phyloP scores from a whole-genome alignment of 2,329 filamentous ascomycete species.

The Epichloe brachyelytri region DNA sequence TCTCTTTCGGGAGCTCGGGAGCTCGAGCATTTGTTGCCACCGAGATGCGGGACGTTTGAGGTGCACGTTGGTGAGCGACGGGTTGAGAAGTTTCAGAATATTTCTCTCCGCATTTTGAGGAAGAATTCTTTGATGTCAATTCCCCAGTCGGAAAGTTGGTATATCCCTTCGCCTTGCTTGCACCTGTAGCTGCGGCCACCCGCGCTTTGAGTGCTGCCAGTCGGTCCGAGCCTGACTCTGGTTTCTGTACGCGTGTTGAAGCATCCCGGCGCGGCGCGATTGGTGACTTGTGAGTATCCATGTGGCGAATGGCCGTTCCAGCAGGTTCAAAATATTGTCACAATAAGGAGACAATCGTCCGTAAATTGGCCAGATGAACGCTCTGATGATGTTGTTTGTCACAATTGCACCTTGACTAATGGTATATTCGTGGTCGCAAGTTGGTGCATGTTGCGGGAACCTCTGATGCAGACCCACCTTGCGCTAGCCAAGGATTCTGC shows the following conservation, averaged over 20 bases:
- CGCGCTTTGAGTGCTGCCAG: conserved; percentile 69
- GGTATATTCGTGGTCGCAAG: neutral
- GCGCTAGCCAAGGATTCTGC: conserved; percentile 24
- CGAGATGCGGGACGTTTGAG: conserved; percentile 2
- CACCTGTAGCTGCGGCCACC: conserved; percentile 60
- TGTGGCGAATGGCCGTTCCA: neutral
- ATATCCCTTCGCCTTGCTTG: conserved; percentile 48
- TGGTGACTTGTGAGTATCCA: conserved; percentile 39
- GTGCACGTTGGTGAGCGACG: neutral
- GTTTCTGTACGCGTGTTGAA: conserved; percentile 40
- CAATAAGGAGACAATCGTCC: neutral
- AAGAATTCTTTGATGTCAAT: conserved; percentile 33
- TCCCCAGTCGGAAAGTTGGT: conserved; percentile 61
- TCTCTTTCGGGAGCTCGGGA: conserved; percentile 2
- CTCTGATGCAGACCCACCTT: neutral
- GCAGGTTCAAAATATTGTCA: too few species aligned
- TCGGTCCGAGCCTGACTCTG: conserved; percentile 47
- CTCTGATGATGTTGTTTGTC: too few species aligned
- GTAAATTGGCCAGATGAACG: too few species aligned
- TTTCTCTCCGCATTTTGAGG: conserved; percentile 23
- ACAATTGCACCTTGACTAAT: too few species aligned
- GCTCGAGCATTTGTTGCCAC: conserved; percentile 7
- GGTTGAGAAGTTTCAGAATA: conserved; percentile 4
- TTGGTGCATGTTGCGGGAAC: neutral
- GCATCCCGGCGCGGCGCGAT: conserved; percentile 45